Conservation (phyloP, 768 basidiomycete species). For the Collybia sordida region DNA sequence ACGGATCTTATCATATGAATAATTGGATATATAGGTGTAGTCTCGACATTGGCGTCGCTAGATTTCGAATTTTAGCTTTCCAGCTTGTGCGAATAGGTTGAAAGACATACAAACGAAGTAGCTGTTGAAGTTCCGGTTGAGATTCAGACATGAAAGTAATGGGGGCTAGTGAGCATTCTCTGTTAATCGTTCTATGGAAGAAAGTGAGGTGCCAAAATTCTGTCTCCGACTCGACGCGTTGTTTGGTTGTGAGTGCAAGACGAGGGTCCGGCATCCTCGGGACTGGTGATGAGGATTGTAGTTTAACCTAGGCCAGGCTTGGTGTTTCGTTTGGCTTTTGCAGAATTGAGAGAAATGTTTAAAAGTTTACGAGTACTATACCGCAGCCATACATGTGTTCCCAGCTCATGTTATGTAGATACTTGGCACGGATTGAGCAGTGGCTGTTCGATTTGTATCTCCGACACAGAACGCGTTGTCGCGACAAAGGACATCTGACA, state of each 20-base stretch:
- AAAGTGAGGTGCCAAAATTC: slow-evolving; percentile 1
- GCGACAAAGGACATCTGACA: slow-evolving; percentile 23
- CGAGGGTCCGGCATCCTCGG: neutral
- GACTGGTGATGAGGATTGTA: neutral
- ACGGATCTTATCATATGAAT: slow-evolving; percentile 77
- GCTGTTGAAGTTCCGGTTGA: slow-evolving; percentile 41
- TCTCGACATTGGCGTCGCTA: slow-evolving; percentile 49
- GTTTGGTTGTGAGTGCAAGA: slow-evolving; percentile 1
- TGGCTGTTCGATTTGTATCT: slow-evolving; percentile 21
- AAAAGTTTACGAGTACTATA: neutral
- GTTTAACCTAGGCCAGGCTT: neutral
- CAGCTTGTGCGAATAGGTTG: neutral
- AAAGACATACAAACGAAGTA: slow-evolving; percentile 38
- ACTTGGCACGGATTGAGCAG: neutral
- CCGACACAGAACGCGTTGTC: slow-evolving; percentile 37
- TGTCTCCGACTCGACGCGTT: slow-evolving; percentile 17
- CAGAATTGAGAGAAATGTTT: too few relatives aligned
- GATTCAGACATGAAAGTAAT: slow-evolving; percentile 31
- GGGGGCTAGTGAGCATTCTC: neutral
- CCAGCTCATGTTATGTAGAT: neutral
- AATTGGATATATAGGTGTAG: slow-evolving; percentile 72
- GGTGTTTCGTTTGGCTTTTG: too few relatives aligned
- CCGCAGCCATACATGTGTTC: neutral
- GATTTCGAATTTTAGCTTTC: neutral
- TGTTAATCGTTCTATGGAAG: neutral